Conservation (phyloP, 2,329 filamentous ascomycete species). For the Aspergillus ibericus region DNA sequence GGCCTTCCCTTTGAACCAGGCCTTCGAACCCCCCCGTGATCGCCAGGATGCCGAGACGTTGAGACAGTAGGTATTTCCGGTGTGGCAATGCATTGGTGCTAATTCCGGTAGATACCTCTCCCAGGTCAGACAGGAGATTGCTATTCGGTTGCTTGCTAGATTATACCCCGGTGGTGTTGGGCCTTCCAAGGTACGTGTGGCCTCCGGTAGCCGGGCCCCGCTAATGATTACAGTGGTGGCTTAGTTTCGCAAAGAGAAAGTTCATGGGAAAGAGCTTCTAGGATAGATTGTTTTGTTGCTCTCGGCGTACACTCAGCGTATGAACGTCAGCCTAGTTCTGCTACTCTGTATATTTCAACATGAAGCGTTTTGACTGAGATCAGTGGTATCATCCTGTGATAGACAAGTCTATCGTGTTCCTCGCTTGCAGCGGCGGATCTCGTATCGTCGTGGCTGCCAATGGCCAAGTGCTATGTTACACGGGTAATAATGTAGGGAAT, state of each 20-base stretch:
- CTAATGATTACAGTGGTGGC: slow-evolving; percentile 73
- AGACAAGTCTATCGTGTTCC: too few relatives aligned
- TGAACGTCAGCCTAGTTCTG: slow-evolving; percentile 13
- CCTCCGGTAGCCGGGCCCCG: neutral
- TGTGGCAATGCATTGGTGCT: neutral
- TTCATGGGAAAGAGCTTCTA: slow-evolving; percentile 96
- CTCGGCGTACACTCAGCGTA: slow-evolving; percentile 17
- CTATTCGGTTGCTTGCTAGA: slow-evolving; percentile 74
- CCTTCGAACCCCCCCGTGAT: slow-evolving; percentile 85
- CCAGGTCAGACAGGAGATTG: slow-evolving; percentile 91
- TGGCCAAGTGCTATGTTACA: slow-evolving; percentile 4
- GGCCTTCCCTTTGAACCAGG: slow-evolving; percentile 90
- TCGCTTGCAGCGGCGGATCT: too few relatives aligned
- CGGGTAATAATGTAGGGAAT: neutral
- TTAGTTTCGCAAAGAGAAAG: slow-evolving; percentile 98
- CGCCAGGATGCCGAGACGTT: slow-evolving; percentile 86
- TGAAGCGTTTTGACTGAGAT: slow-evolving; percentile 1
- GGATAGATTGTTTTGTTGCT: slow-evolving; percentile 22
- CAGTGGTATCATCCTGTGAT: neutral
- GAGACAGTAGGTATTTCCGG: slow-evolving; percentile 65
- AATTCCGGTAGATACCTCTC: slow-evolving; percentile 56
- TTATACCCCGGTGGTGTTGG: slow-evolving; percentile 76
- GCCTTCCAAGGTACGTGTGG: slow-evolving; percentile 60
- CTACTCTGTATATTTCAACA: slow-evolving; percentile 12
- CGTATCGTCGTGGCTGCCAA: neutral